Evolutionary conservation across 176 grass and related monocot species (phyloP).

Genomic region (barley (Hordeum vulgare)): MorexV3_pseudomolecules_assembly NC_058521.1:569493572-569494071

Average conservation of each 20-base stretch:
- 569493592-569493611: conserved; percentile 17
- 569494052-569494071: too few relatives aligned
- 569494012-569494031: conserved; percentile 40
- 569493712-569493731: too few relatives aligned
- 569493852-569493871: neutral
- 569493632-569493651: conserved; percentile 21
- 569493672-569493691: neutral
- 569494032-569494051: neutral
- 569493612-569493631: conserved; percentile 29
- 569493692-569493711: neutral
- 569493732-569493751: neutral
- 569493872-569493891: neutral
- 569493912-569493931: conserved; percentile 45
- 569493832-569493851: conserved; percentile 11
- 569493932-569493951: conserved; percentile 48
- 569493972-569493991: conserved; percentile 24
- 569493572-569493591: conserved; percentile 56
- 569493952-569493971: conserved; percentile 42
- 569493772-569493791: neutral
- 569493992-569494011: conserved; percentile 36
- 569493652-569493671: conserved; percentile 6
- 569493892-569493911: conserved; percentile 30
- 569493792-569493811: neutral
- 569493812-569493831: neutral
- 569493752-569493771: neutral